Base-by-base conservation (phyloP, 495 filamentous ascomycete species). In the Neurospora sp. region DNA sequence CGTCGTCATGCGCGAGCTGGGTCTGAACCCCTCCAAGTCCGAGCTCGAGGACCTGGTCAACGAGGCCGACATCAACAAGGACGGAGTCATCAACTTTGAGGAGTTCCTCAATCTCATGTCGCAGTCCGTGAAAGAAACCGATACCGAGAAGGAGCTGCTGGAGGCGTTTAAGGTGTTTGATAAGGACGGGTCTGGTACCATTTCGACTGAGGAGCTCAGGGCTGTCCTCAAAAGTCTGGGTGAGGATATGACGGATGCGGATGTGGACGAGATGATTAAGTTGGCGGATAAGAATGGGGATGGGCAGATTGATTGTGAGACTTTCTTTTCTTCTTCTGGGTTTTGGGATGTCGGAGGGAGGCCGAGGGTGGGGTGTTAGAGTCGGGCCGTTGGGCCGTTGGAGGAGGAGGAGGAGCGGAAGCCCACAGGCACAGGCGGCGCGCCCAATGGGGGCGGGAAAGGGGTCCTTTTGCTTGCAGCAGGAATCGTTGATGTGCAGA, bases 41-140 rank as follows among this genome's bases (percentile, higher is more conserved):
- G 85, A 86, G 73, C 78, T 86, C 54, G 75, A 83, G 71, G 84
- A 85, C 73, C 79, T 87, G 43, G 79, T 87, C 78, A 82, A 82
- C 73, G 85, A 87, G 74, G 79, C 81, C 71, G 85, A 87, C 73
- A 69, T 79, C 19, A 83, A 87, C 73, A 80, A 82, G 31, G 82
- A 80, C 45, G 85, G 85, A 13, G 81, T 83, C 19, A 84, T 87
- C 72, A 82, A 82, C 70, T 84, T 87, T 72, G 78, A 85, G 1
- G 85, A 86, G 71, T 87, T 87, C 78, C 77, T 84, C 34, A 79
- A 79, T 31, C 83, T 87, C 77, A 86, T 87, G 85, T 81, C 84
- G 8, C 76, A 76, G 71, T 76, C 78, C 19, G 80, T 82, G 42
- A 79, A 78, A 72, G 79, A 81, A 39, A 77, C 79, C 37, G 83